These are phyloP conservation scores for Penicillium sp. DNA, from an alignment of 2,329 filamentous ascomycete species.

Conservation along the genomic window DNA sequence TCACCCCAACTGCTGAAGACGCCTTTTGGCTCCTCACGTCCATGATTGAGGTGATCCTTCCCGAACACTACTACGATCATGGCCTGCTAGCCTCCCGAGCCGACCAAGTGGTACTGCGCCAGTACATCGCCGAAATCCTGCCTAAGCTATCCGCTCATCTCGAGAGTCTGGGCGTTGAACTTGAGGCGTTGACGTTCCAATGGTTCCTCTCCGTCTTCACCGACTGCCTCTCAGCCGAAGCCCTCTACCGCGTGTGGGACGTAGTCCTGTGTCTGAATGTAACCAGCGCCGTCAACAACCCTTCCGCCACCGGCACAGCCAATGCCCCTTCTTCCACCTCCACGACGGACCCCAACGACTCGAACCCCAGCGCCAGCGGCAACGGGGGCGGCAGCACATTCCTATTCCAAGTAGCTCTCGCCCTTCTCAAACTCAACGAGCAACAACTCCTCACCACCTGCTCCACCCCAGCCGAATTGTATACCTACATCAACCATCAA, in stretches of 20 bases:
- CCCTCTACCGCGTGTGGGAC: conserved; percentile 92
- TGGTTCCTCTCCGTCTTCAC: conserved; percentile 97
- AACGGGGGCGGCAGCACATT: conserved; percentile 69
- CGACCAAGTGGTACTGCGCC: conserved; percentile 82
- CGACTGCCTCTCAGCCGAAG: conserved; percentile 82
- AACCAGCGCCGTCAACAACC: conserved; percentile 21
- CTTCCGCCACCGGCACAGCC: too few species aligned
- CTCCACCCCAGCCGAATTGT: conserved; percentile 64
- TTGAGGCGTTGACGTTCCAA: conserved; percentile 88
- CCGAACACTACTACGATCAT: conserved; percentile 85
- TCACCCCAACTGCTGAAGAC: conserved; percentile 87
- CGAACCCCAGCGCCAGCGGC: conserved; percentile 24
- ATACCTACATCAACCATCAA: conserved; percentile 85
- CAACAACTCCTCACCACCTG: conserved; percentile 62
- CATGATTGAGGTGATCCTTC: conserved; percentile 83
- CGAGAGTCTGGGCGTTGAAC: conserved; percentile 69
- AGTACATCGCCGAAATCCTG: conserved; percentile 72
- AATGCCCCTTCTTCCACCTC: too few species aligned
- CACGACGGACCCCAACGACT: too few species aligned
- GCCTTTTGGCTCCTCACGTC: conserved; percentile 88
- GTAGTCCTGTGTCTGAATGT: conserved; percentile 77
- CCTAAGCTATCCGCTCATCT: conserved; percentile 75
- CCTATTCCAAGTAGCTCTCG: conserved; percentile 88
- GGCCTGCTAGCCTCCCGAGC: conserved; percentile 76
- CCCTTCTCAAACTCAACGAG: conserved; percentile 85